These are phyloP conservation scores for Pseudonitzschia pungens DNA, from an alignment of 108 stramenopile species.

Conservation along the genomic window DNA sequence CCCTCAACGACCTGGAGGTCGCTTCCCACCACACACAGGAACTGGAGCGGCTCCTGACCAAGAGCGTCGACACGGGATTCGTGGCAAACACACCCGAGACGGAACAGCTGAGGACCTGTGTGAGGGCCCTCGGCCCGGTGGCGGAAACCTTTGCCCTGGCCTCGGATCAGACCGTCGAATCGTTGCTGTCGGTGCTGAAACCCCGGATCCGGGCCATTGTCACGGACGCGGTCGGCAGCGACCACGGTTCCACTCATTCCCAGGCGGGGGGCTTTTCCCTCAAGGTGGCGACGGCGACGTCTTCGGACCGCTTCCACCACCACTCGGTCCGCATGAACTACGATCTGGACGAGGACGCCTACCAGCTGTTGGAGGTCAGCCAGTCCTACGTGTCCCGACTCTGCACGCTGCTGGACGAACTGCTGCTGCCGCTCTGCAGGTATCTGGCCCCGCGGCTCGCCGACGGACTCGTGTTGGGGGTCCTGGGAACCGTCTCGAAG, in stretches of 20 bases:
- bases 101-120: conserved; percentile 78
- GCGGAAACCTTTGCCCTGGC: conserved; percentile 58
- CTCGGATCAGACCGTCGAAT: conserved; percentile 59
- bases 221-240: conserved; percentile 76
- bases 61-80: conserved; percentile 63
- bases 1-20: conserved; percentile 81
- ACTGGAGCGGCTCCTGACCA: conserved; percentile 57
- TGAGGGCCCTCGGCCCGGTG: conserved; percentile 62
- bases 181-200: conserved; percentile 61
- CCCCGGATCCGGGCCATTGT: conserved; percentile 78
- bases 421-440: conserved; percentile 60
- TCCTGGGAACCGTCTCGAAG: conserved; percentile 66
- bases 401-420: conserved; percentile 67
- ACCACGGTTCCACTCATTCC: conserved; percentile 48
- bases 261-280: conserved; percentile 32
- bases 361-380: conserved; percentile 75
- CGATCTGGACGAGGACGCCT: conserved; percentile 76
- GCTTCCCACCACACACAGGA: conserved; percentile 64
- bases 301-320: too few relatives aligned
- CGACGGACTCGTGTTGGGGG: conserved; percentile 64
- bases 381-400: conserved; percentile 74
- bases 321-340: conserved; percentile 68
- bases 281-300: conserved; percentile 23
- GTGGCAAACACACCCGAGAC: conserved; percentile 63
- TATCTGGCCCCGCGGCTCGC: conserved; percentile 71